Evolutionary conservation across 2,329 filamentous ascomycete species (phyloP), one percentile per base, ranked within the genome.

Genomic region (Ceratocystiopsis sp.): DNA sequence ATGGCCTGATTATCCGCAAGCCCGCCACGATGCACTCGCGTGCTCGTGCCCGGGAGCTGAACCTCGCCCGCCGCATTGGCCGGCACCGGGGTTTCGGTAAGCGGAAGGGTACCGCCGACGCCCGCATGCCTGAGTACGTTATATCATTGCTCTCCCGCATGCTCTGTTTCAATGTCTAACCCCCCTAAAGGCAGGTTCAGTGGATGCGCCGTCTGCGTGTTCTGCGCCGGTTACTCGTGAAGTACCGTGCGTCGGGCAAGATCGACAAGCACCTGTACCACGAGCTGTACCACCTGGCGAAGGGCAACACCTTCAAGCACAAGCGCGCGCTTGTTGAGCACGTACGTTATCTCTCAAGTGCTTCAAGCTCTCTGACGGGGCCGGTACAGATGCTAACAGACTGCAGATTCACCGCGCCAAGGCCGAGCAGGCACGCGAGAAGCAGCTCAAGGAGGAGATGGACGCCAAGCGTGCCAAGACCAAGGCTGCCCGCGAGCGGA

Each of bases 231-330:
- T 84, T 98, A 51, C 77, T 98, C 58, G 91, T 95, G 76, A 96
- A 96, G 79, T 98, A 98, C 79, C 91, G 91, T 71, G 89, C 89
- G 68, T 84, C 83, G 62, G 93, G 93, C 70, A 98, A 98, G 84
- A 98, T 98, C 67, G 91, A 98, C 76, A 98, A 98, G 82, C 91
- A 98, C 78, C 86, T 98, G 51, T 98, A 98, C 80, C 91, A 98
- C 80, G 87, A 96, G 75, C 85, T 98, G 57, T 98, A 98, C 80
- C 91, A 95, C 71, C 75, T 93, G 66, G 91, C 84, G 81, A 98
- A 98, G 87, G 93, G 91, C 93, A 98, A 98, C 82, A 89, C 91
- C 68, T 98, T 98, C 84, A 98, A 98, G 87, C 91, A 98, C 85
- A 98, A 96, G 87, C 83, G 91, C 72, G 91, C 87, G 63, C 81